Evolutionary conservation across 1,139 yeast genomes (phyloP).

Genomic region (Pichia sp.): DNA sequence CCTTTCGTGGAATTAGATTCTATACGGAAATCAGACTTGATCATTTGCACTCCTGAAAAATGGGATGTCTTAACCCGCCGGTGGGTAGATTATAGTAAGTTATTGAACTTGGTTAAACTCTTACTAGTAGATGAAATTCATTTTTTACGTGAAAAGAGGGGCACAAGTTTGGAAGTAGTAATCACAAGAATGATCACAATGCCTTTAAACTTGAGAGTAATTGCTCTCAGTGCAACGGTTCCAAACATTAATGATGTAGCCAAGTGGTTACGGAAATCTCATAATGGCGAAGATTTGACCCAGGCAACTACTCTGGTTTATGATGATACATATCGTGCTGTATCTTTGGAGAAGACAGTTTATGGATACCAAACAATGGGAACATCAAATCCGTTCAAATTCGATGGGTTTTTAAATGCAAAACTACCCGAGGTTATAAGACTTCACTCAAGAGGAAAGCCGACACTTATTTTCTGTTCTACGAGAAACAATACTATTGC

Average conservation of each 20-base stretch:
- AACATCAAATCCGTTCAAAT: constrained; percentile 41
- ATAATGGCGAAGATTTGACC: constrained; percentile 11
- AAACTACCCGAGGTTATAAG: constrained; percentile 38
- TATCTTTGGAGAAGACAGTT: constrained; percentile 39
- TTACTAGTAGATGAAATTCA: constrained; percentile 52
- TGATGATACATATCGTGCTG: constrained; percentile 48
- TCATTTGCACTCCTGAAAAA: constrained; percentile 56
- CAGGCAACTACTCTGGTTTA: constrained; percentile 38
- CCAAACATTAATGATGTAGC: constrained; percentile 50
- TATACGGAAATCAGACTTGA: constrained; percentile 42
- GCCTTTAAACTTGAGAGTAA: constrained; percentile 39
- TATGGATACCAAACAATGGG: constrained; percentile 38
- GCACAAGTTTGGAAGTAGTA: constrained; percentile 51
- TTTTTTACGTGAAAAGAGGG: constrained; percentile 44
- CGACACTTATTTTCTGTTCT: constrained; percentile 50
- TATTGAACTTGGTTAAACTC: constrained; percentile 40
- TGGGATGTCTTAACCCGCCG: constrained; percentile 52
- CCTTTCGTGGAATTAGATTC: constrained; percentile 38
- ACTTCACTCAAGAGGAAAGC: constrained; percentile 38
- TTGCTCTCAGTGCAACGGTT: constrained; percentile 54
- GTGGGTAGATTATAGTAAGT: constrained; percentile 41
- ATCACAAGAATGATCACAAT: constrained; percentile 48
- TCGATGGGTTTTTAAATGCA: constrained; percentile 41
- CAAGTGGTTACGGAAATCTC: constrained; percentile 36
- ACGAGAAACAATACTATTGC: constrained; percentile 46